phyloP scores from a whole-genome alignment of 768 basidiomycete species.

The Tubosaeta brunneosetosa region DNA sequence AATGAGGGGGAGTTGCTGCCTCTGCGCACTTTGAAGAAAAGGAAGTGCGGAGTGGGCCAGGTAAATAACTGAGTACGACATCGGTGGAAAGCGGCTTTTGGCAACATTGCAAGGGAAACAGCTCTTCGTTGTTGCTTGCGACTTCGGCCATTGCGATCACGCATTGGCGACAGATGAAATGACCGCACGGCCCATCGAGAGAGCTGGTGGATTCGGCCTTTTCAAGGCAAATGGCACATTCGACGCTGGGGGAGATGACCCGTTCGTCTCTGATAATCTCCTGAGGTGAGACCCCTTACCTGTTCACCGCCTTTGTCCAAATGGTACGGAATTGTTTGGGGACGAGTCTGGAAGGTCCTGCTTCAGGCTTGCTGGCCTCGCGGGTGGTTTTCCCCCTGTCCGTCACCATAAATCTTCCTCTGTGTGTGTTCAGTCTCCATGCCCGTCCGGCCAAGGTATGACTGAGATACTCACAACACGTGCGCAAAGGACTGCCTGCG shows the following conservation, averaged over 20 bases:
- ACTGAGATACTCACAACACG: slow-evolving; percentile 5
- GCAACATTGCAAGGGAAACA: slow-evolving; percentile 53
- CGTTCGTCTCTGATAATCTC: background rate
- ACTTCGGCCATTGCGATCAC: slow-evolving; percentile 37
- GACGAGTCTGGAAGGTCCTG: background rate
- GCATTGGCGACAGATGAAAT: slow-evolving; percentile 47
- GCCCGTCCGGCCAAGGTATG: too few relatives aligned
- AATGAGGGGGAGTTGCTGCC: slow-evolving; percentile 37
- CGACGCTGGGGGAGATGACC: slow-evolving; percentile 8
- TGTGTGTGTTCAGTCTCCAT: background rate
- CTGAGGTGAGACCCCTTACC: background rate
- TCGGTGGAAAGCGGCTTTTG: slow-evolving; percentile 32
- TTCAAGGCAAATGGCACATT: slow-evolving; percentile 42
- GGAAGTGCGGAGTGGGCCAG: slow-evolving; percentile 19
- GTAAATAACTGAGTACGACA: slow-evolving; percentile 30
- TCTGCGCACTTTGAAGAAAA: slow-evolving; percentile 45
- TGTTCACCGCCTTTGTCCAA: background rate
- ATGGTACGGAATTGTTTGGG: background rate
- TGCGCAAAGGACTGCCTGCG: slow-evolving; percentile 8
- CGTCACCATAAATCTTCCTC: slow-evolving; percentile 11
- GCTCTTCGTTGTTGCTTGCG: slow-evolving; percentile 44
- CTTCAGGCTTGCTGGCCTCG: background rate
- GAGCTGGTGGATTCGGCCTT: slow-evolving; percentile 11
- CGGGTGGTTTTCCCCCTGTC: background rate
- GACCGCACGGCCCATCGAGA: slow-evolving; percentile 40